Evolutionary conservation across 1,284 basidiomycete genomes (phyloP), one percentile per base, ranked within the genome.

Genomic region (Heterobasidion occidentale): DNA sequence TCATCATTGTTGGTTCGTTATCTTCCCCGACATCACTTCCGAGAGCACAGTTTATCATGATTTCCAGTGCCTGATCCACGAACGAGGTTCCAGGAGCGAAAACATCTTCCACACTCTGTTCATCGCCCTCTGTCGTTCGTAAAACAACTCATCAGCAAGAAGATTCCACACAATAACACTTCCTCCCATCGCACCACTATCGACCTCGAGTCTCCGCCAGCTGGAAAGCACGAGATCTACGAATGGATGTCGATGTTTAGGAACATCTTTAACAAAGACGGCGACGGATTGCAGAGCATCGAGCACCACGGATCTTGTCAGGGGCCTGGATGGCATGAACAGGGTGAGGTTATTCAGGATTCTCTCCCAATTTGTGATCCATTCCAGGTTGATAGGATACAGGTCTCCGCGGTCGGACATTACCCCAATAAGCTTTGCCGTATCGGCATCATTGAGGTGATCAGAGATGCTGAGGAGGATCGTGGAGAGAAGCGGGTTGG

Each of bases 361-460:
- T 35, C 63, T 73, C 44, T 71, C 65, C 87, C 88, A 90, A 63
- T 84, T 82, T 7, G 71, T 69, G 20, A 89, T 68, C 88, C 88
- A 90, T 9, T 80, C 75, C 0, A 83, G 77, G 0, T 83, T 82
- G 12, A 84, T 84, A 0, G 88, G 88, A 3, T 79, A 83, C 38
- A 90, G 74, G 50, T 80, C 78, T 58, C 85, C 80, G 57, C 85
- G 80, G 49, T 82, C 78, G 35, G 75, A 71, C 82, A 90, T 84
- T 47, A 80, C 69, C 12, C 64, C 63, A 6, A 86, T 79, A 5
- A 88, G 72, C 52, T 77, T 76, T 1, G 81, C 77, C 0, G 84
- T 84, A 63, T 88, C 83, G 11, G 66, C 62, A 61, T 90, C 87
- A 1, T 79, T 75, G 20, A 90, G 72, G 64, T 88, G 80, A 20